Percentiles rank a stretch among this genome's conserved stretches.
These are phyloP conservation scores for Pyrenophora seminiperda DNA, from an alignment of 2,329 filamentous ascomycete genomes.

Conservation along the genomic window DNA sequence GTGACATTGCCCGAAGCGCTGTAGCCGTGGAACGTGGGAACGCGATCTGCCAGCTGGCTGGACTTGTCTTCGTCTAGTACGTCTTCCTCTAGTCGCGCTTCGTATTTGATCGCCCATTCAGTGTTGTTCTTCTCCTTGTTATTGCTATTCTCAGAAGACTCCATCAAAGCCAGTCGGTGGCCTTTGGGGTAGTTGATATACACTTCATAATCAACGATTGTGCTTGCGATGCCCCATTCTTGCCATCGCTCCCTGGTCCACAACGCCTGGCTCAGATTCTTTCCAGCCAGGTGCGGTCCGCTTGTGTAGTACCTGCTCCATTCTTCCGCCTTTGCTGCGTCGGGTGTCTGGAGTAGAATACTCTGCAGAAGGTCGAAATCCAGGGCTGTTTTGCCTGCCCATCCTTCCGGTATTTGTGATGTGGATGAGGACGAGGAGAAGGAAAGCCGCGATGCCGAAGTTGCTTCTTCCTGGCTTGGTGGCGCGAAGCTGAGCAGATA, in stretches of 20 bases:
- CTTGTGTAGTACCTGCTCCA: slow-evolving; percentile 59
- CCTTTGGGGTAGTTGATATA: slow-evolving; percentile 59
- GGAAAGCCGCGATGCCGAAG: slow-evolving; percentile 6
- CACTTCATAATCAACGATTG: slow-evolving; percentile 57
- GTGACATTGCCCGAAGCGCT: slow-evolving; percentile 92
- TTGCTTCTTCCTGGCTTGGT: slow-evolving; percentile 37
- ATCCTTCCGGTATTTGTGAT: slow-evolving; percentile 41
- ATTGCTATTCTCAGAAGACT: slow-evolving; percentile 56
- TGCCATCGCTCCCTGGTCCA: slow-evolving; percentile 58
- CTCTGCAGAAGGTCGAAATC: slow-evolving; percentile 61
- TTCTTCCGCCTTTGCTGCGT: slow-evolving; percentile 56
- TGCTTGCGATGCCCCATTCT: slow-evolving; percentile 54
- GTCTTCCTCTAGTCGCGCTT: slow-evolving; percentile 83
- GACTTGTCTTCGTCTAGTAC: slow-evolving; percentile 82
- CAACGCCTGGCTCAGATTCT: slow-evolving; percentile 58
- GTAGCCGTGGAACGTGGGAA: slow-evolving; percentile 95
- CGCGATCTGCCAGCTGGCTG: slow-evolving; percentile 69
- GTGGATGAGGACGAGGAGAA: slow-evolving; percentile 26
- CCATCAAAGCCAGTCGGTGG: slow-evolving; percentile 54
- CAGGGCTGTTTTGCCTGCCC: slow-evolving; percentile 54
- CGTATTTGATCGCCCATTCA: slow-evolving; percentile 69
- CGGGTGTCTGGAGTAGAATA: slow-evolving; percentile 60
- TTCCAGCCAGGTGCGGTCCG: slow-evolving; percentile 58
- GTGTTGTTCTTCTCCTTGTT: slow-evolving; percentile 49
- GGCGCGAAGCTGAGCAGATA: slow-evolving; percentile 48